phyloP scores from a whole-genome alignment of 768 basidiomycete genomes.

The Dictyophora rubrovolvata region DNA sequence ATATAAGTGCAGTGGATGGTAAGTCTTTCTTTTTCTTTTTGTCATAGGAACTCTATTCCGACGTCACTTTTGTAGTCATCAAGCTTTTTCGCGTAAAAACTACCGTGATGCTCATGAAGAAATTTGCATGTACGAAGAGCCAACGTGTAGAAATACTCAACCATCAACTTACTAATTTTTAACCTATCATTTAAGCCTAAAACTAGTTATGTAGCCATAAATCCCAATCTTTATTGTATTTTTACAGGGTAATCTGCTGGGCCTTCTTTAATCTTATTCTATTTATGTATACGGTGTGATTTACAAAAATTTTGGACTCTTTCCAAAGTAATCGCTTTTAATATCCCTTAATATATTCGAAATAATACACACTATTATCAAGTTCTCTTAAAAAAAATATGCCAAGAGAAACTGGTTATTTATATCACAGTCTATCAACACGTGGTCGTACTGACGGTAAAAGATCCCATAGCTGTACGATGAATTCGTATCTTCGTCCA shows the following conservation, averaged over 20 bases:
- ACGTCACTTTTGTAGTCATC: neutral
- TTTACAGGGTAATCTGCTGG: neutral
- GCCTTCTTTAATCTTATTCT: neutral
- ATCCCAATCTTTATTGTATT: neutral
- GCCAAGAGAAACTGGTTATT: no score
- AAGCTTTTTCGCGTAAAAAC: constrained; percentile 6
- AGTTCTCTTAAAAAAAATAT: no score
- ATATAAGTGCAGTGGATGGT: constrained; percentile 10
- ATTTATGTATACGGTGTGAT: no score
- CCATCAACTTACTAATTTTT: neutral
- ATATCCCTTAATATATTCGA: no score
- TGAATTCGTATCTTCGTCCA: no score
- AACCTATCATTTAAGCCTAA: no score
- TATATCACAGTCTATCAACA: no score
- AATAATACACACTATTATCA: no score
- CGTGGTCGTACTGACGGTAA: no score
- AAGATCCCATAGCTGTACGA: no score
- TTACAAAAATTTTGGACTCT: no score
- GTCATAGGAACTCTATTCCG: neutral
- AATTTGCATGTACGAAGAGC: neutral
- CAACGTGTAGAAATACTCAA: neutral
- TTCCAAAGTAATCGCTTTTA: no score
- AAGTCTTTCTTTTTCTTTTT: neutral
- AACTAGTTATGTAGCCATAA: neutral
- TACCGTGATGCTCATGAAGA: constrained; percentile 8